phyloP scores from a whole-genome alignment of 2,329 filamentous ascomycete genomes.

The Penicillium sp. region DNA sequence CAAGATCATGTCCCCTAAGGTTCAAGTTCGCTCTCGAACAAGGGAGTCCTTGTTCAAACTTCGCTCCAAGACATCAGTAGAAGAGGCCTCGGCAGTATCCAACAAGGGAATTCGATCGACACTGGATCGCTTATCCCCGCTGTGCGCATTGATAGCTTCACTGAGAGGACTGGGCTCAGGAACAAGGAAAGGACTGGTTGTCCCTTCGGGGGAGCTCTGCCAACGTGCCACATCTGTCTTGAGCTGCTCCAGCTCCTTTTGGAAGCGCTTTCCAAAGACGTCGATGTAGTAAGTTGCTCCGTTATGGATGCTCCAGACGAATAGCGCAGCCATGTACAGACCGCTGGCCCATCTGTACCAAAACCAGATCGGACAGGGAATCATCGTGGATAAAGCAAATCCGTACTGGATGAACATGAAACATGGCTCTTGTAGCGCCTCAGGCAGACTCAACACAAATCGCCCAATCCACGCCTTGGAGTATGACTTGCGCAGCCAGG shows the following conservation, averaged over 20 bases:
- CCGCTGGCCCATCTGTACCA: slow-evolving; percentile 78
- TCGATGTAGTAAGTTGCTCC: slow-evolving; percentile 98
- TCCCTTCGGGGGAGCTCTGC: slow-evolving; percentile 54
- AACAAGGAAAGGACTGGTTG: slow-evolving; percentile 29
- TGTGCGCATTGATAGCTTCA: slow-evolving; percentile 21
- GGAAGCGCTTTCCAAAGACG: slow-evolving; percentile 92
- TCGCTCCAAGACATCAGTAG: slow-evolving; percentile 26
- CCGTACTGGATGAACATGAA: slow-evolving; percentile 96
- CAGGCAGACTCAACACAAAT: slow-evolving; percentile 74
- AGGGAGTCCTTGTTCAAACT: slow-evolving; percentile 5
- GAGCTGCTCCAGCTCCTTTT: slow-evolving; percentile 89
- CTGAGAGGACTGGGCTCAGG: slow-evolving; percentile 22
- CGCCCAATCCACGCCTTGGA: slow-evolving; percentile 85
- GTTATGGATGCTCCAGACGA: slow-evolving; percentile 93
- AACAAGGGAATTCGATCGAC: slow-evolving; percentile 39
- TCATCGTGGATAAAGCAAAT: slow-evolving; percentile 89
- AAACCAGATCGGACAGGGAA: slow-evolving; percentile 94
- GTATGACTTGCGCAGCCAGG: slow-evolving; percentile 91
- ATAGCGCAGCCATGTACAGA: slow-evolving; percentile 74
- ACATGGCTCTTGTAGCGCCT: slow-evolving; percentile 73
- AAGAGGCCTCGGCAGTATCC: slow-evolving; percentile 25
- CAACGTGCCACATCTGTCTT: slow-evolving; percentile 85
- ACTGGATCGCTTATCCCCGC: slow-evolving; percentile 22
- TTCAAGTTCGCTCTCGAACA: slow-evolving; percentile 27
- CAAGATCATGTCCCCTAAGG: background rate